Evolutionary conservation across 352 stramenopile genomes (phyloP).

Genomic region (Phytophthora capsici): DNA sequence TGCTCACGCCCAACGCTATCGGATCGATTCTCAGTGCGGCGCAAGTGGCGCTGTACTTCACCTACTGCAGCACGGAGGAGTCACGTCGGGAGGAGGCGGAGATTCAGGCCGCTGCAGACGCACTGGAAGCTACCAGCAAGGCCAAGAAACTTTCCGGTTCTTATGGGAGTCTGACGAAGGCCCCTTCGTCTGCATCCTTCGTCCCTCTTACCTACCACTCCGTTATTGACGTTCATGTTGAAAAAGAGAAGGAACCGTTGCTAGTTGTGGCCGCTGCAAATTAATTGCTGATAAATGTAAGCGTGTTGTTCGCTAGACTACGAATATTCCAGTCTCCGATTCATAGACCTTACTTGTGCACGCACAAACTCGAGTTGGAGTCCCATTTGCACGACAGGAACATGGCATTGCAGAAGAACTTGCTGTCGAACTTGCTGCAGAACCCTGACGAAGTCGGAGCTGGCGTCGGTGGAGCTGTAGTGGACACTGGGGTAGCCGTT

Average conservation of each 20-base stretch:
- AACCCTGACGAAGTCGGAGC: slow-evolving; percentile 1
- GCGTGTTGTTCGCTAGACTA: slow-evolving; percentile 12
- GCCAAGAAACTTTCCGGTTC: slow-evolving; percentile 3
- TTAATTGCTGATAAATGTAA: slow-evolving; percentile 13
- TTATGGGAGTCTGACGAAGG: slow-evolving; percentile 29
- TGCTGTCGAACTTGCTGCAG: slow-evolving; percentile 26
- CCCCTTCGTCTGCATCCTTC: not conserved
- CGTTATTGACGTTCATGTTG: slow-evolving; percentile 15
- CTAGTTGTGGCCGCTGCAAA: slow-evolving; percentile 33
- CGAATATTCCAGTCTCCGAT: not conserved
- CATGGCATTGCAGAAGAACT: slow-evolving; percentile 29
- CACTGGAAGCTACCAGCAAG: slow-evolving; percentile 25
- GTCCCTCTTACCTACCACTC: slow-evolving; percentile 21
- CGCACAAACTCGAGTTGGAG: slow-evolving; percentile 8
- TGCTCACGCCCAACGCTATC: slow-evolving; percentile 49
- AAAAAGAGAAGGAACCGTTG: slow-evolving; percentile 30
- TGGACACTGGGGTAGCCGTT: not conserved
- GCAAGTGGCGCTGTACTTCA: slow-evolving; percentile 54
- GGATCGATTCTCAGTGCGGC: slow-evolving; percentile 45
- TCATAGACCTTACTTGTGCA: slow-evolving; percentile 16
- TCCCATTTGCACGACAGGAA: slow-evolving; percentile 31
- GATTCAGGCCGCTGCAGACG: slow-evolving; percentile 23
- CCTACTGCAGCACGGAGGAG: slow-evolving; percentile 40
- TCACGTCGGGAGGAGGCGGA: slow-evolving; percentile 21
- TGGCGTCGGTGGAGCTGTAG: slow-evolving; percentile 2